phyloP scores from a whole-genome alignment of 805 yeast species.

The Pichia californica region DNA sequence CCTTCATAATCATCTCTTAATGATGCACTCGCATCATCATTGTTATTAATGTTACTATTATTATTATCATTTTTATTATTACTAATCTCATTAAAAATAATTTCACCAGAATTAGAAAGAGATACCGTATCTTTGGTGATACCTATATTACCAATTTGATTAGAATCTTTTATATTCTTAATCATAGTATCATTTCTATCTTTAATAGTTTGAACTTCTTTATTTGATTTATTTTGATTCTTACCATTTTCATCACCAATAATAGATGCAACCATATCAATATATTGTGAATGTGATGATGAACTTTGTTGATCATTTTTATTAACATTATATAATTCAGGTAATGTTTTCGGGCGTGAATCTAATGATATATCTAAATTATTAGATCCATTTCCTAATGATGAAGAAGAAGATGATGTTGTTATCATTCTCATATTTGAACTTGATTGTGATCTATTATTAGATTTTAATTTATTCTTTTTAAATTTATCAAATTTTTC shows the following conservation, averaged over 20 bases:
- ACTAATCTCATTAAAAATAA: neutral
- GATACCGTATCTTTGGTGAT: slow-evolving; percentile 4
- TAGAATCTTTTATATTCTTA: neutral
- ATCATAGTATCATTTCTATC: neutral
- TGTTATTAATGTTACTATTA: too few relatives aligned
- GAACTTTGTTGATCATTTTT: neutral
- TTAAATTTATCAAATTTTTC: slow-evolving; percentile 11
- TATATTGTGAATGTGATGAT: slow-evolving; percentile 10
- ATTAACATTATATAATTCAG: neutral
- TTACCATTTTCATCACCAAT: slow-evolving; percentile 6
- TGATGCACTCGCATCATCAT: neutral
- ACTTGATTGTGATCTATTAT: slow-evolving; percentile 1
- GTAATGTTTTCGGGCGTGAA: slow-evolving; percentile 9
- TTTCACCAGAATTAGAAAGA: neutral
- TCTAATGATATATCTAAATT: neutral
- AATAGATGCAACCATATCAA: slow-evolving; percentile 14
- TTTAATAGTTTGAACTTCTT: neutral
- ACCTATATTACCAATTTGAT: slow-evolving; percentile 9
- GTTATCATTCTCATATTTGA: neutral
- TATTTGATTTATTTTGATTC: neutral
- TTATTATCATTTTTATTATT: neutral
- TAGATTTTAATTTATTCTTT: neutral
- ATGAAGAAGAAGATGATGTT: too few relatives aligned
- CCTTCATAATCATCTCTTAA: neutral
- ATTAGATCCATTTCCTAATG: too few relatives aligned